These are phyloP conservation scores for Trichoderma simmonsii DNA, from an alignment of 2,329 filamentous ascomycete genomes.

Conservation along the genomic window DNA sequence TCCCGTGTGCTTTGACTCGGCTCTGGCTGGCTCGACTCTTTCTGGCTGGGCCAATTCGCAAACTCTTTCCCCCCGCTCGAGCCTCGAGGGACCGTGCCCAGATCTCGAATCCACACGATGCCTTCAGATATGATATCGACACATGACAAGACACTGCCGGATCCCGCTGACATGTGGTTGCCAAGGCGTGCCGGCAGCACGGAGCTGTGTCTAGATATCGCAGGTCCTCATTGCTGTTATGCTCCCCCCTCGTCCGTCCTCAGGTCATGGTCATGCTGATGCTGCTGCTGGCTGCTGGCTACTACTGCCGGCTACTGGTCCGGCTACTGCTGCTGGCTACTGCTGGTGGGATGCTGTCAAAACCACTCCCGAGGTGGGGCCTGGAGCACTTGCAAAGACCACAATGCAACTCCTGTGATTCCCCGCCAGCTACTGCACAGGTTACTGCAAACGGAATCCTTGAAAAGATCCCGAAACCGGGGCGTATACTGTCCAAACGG, in stretches of 20 bases:
- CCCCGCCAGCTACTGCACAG: slow-evolving; percentile 10
- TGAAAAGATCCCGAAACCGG: slow-evolving; percentile 7
- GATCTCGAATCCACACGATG: slow-evolving; percentile 1
- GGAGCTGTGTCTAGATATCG: slow-evolving; percentile 6
- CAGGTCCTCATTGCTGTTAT: background rate
- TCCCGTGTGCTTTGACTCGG: background rate
- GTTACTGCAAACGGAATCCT: background rate
- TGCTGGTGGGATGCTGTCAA: slow-evolving; percentile 11
- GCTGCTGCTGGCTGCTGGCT: background rate
- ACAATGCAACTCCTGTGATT: background rate
- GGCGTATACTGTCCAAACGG: slow-evolving; percentile 3
- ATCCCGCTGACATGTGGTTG: background rate
- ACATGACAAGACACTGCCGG: background rate
- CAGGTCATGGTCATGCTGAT: background rate
- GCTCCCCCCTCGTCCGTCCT: background rate
- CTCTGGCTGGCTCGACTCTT: background rate
- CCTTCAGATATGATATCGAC: background rate
- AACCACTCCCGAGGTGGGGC: slow-evolving; percentile 10
- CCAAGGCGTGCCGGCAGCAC: background rate
- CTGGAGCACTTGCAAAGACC: background rate
- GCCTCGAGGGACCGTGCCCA: background rate
- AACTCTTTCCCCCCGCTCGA: slow-evolving; percentile 1
- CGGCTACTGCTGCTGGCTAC: background rate
- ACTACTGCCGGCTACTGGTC: background rate
- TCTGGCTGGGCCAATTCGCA: background rate